Evolutionary conservation across 768 basidiomycete species (phyloP), one percentile per base, ranked within the genome.

Genomic region (Boletus tomentosulus): DNA sequence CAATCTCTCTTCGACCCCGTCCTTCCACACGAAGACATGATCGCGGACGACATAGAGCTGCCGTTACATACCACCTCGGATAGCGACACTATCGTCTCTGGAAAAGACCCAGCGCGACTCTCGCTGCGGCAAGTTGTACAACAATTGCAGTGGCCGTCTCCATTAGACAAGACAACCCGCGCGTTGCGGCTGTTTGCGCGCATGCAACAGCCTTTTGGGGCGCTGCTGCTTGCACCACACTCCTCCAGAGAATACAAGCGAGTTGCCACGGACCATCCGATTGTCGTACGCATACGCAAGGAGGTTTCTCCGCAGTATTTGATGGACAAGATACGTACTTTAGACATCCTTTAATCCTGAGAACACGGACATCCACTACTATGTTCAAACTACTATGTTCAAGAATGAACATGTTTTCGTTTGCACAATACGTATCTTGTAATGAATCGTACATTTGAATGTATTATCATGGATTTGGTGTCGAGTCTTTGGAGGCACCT

Each of bases 1-100:
- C 53, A 55, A 22, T 37, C 11, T 19, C 61, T 61, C 30, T 44
- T 50, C 3, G 60, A 61, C 30, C 56, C 61, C 9, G 22, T 61
- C 38, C 59, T 57, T 42, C 59, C 55, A 4, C 59, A 60, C 37
- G 59, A 60, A 53, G 59, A 60, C 9, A 60, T 61, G 59, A 53
- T 61, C 31, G 59, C 54, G 3, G 42, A 48, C 16, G 59, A 60
- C 42, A 31, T 19, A 1, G 51, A 61, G 16, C 41, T 27, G 9
- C 11, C 31, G 31, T 3, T 12, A 33, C 47, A 50, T 3, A 22
- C 16, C 28, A 39, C 22, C 12, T n/a, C 25, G 22, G 45, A 34
- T 4, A 16, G 10, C 4, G 45, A 43, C 11, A 35, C 25, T 24
- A 1, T 35, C 13, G 19, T 27, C 28, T 11, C 49, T 33, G 30